Base-by-base conservation (phyloP, 2,329 filamentous ascomycete species). In the Penicillium sp. region DNA sequence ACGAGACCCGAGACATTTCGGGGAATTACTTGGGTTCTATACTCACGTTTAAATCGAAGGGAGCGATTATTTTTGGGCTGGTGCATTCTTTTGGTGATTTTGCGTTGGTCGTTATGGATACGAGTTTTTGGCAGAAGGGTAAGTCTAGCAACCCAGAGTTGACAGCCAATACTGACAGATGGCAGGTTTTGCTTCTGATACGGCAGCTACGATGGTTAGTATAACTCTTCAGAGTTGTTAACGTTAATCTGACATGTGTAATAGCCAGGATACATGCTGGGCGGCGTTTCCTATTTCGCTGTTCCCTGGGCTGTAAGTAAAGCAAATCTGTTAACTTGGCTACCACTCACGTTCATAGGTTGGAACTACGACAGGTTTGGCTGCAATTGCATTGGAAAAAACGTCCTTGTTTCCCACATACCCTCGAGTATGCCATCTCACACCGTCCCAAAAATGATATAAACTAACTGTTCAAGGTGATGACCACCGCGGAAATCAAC, bases 71-170 rank as follows among this genome's bases (percentile, higher is more conserved):
- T 6, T 38, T 30, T 28, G 46, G 4, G 24, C 12, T 49, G 3
- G 28, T 56, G 3, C 53, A 45, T 33, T 35, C 26, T 20, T 42
- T 33, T 16, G 33, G 49, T 20, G 20, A 38, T 20, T 24, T 52
- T 18, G 77, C 75, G 7, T 68, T 79, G 0, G 79, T 81, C 0
- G 68, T 79, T 5, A 80, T 81, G 77, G 76, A 81, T 60, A 81
- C 78, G 3, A 78, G 74, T 1, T 81, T 81, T 64, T 81, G 77
- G 77, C 78, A 80, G 56, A 81, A 81, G 65, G 0, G 78, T 81
- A n/a, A n/a, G n/a, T n/a, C n/a, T n/a, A n/a, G n/a, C n/a, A n/a
- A n/a, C n/a, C n/a, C n/a, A n/a, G n/a, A n/a, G n/a, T n/a, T n/a
- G n/a, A n/a, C n/a, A n/a, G n/a, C n/a, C n/a, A n/a, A n/a, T n/a